Conservation (phyloP, 1,284 basidiomycete genomes). For the Sanghuangporus baumii region DNA sequence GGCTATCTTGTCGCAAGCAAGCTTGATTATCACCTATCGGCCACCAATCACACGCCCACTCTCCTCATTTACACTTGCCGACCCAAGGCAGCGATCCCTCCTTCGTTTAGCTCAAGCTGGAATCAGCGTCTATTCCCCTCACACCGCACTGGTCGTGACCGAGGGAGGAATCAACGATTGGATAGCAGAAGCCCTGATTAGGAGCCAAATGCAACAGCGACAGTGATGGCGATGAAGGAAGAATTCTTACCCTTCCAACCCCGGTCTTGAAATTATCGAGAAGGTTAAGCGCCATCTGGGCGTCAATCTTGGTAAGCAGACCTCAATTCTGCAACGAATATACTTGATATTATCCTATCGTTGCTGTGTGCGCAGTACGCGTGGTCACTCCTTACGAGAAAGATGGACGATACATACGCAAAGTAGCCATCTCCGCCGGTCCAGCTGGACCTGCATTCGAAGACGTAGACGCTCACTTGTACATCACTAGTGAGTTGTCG, state of each 20-base stretch:
- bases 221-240: conserved; percentile 53
- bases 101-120: conserved; percentile 76
- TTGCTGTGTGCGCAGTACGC: conserved; percentile 51
- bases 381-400: conserved; percentile 49
- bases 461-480: conserved; percentile 71
- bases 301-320: conserved; percentile 53
- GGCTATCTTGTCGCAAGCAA: conserved; percentile 57
- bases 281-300: conserved; percentile 68
- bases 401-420: conserved; percentile 32
- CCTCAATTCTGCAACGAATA: neutral
- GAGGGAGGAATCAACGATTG: conserved; percentile 85
- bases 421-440: conserved; percentile 83
- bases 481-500: conserved; percentile 88
- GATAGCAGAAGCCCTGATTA: conserved; percentile 45
- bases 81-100: conserved; percentile 77
- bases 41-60: conserved; percentile 84
- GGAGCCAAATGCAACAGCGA: conserved; percentile 17
- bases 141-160: conserved; percentile 80
- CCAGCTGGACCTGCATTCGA: conserved; percentile 73
- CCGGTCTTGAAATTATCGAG: conserved; percentile 48
- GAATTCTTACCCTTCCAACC: conserved; percentile 59
- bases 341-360: neutral
- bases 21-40: conserved; percentile 82
- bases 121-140: conserved; percentile 83
- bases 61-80: conserved; percentile 70